Conservation (phyloP, 345 rosid genomes). For the Stellera chamaejasme region DNA sequence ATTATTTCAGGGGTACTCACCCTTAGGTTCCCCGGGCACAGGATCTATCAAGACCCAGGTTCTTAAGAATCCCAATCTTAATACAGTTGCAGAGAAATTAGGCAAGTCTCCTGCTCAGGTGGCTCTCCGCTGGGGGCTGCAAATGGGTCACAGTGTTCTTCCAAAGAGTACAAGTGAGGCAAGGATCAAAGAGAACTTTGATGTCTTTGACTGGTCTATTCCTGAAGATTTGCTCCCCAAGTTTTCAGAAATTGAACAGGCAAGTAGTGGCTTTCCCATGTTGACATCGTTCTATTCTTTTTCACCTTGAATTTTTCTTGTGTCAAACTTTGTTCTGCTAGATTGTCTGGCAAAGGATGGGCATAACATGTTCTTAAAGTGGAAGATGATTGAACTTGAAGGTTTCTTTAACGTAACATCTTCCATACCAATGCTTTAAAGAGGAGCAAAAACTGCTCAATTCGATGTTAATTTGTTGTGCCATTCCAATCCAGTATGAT, state of each 20-base stretch:
- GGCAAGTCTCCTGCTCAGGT: constrained; percentile 52
- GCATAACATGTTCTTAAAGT: too few relatives aligned
- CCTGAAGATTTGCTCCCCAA: constrained; percentile 30
- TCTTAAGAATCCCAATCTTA: constrained; percentile 30
- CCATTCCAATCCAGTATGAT: too few relatives aligned
- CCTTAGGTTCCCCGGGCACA: constrained; percentile 45
- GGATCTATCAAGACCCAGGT: constrained; percentile 26
- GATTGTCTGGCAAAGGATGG: too few relatives aligned
- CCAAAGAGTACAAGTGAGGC: constrained; percentile 50
- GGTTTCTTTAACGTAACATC: too few relatives aligned
- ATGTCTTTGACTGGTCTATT: constrained; percentile 38
- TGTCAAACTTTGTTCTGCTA: too few relatives aligned
- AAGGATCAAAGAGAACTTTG: constrained; percentile 35
- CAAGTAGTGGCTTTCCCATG: constrained; percentile 11
- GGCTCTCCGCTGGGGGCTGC: constrained; percentile 63
- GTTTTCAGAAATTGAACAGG: constrained; percentile 51
- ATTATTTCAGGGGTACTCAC: constrained; percentile 46
- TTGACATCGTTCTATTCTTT: too few relatives aligned
- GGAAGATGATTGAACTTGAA: too few relatives aligned
- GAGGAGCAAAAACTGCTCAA: too few relatives aligned
- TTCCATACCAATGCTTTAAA: too few relatives aligned
- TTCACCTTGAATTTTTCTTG: too few relatives aligned
- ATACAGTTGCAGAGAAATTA: constrained; percentile 38
- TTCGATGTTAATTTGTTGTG: too few relatives aligned
- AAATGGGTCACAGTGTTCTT: constrained; percentile 52